Evolutionary conservation across 1,284 basidiomycete genomes (phyloP).

Genomic region (Neonothopanus nambi): DNA sequence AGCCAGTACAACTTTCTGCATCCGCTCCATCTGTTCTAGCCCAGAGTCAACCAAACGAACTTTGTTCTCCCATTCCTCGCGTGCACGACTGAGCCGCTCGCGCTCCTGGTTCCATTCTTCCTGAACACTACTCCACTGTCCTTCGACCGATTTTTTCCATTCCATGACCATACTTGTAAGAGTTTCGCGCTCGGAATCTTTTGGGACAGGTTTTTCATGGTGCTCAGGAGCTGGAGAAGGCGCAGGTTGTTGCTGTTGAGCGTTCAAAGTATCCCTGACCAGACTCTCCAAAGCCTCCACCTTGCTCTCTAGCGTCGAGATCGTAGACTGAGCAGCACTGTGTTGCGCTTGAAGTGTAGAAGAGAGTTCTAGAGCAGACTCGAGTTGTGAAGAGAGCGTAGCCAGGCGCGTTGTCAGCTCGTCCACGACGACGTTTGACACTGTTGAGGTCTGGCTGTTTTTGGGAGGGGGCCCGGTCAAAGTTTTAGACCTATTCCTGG

Average conservation of each 20-base stretch:
- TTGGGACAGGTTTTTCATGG: constrained; percentile 25
- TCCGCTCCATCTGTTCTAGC: constrained; percentile 40
- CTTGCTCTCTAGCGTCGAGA: constrained; percentile 74
- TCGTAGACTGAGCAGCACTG: constrained; percentile 74
- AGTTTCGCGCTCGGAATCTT: constrained; percentile 22
- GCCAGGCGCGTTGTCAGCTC: constrained; percentile 76
- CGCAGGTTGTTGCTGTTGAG: constrained; percentile 29
- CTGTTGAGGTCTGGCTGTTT: constrained; percentile 18
- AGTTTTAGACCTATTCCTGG: constrained; percentile 25
- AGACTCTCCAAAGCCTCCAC: constrained; percentile 59
- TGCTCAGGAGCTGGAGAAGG: constrained; percentile 24
- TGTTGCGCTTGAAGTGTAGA: constrained; percentile 80
- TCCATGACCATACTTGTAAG: constrained; percentile 56
- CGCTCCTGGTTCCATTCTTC: constrained; percentile 85
- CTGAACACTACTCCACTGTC: constrained; percentile 72
- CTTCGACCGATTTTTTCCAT: constrained; percentile 75
- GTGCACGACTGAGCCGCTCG: constrained; percentile 70
- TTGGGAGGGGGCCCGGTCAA: constrained; percentile 18
- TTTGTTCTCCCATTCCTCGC: constrained; percentile 61
- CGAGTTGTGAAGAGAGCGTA: constrained; percentile 73
- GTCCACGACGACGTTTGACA: constrained; percentile 38
- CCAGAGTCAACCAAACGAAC: constrained; percentile 41
- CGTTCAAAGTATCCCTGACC: constrained; percentile 44
- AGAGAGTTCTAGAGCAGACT: constrained; percentile 76
- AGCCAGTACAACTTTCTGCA: constrained; percentile 36